Evolutionary conservation across 2,329 filamentous ascomycete species (phyloP).

Genomic region (Chaetomium sp.): DNA sequence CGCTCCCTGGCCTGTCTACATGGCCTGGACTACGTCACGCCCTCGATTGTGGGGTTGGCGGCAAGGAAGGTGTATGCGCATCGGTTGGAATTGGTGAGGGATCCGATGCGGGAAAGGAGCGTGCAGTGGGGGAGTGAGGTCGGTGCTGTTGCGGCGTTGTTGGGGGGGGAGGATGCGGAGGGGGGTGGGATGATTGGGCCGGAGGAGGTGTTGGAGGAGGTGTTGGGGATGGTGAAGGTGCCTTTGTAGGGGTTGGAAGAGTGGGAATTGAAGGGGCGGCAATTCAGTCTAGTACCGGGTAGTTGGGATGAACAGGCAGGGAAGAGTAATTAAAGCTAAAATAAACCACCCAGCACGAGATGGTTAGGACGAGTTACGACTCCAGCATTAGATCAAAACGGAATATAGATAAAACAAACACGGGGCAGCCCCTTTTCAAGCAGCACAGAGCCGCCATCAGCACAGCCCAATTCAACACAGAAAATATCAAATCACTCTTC

Average conservation of each 20-base stretch:
- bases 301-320: too few species aligned
- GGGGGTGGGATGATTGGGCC: slow-evolving; percentile 40
- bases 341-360: too few species aligned
- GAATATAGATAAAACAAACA: too few species aligned
- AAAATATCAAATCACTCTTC: too few species aligned
- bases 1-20: slow-evolving; percentile 76
- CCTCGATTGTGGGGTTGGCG: slow-evolving; percentile 75
- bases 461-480: too few species aligned
- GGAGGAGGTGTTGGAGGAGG: slow-evolving; percentile 60
- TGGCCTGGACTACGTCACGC: slow-evolving; percentile 71
- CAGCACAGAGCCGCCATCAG: too few species aligned
- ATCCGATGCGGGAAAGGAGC: slow-evolving; percentile 69
- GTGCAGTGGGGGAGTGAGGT: slow-evolving; percentile 87
- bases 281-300: too few species aligned
- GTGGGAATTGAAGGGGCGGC: neutral
- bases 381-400: too few species aligned
- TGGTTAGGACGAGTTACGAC: too few species aligned
- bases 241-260: slow-evolving; percentile 36
- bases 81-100: slow-evolving; percentile 60
- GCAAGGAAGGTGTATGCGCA: slow-evolving; percentile 84
- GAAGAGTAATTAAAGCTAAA: too few species aligned
- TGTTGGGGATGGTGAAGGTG: slow-evolving; percentile 50
- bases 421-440: too few species aligned
- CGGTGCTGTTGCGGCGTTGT: slow-evolving; percentile 57
- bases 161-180: slow-evolving; percentile 56